Evolutionary conservation across 2,329 filamentous ascomycete genomes (phyloP).

Genomic region (Eurotiales sp.): DNA sequence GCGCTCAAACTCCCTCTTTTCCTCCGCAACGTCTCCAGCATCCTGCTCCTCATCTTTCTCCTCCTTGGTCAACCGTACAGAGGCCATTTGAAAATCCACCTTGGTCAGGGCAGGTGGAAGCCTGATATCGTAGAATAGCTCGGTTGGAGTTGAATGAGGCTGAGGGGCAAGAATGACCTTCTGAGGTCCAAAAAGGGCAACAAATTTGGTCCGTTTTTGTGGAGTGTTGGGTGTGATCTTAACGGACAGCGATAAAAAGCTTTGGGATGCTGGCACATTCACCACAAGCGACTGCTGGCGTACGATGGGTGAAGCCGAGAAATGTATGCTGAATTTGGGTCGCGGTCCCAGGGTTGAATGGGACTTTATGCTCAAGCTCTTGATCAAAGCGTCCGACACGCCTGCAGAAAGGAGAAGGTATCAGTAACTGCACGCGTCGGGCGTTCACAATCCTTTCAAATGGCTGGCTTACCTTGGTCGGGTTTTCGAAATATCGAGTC

Average conservation of each 20-base stretch:
- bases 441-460: background rate
- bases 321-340: slow-evolving; percentile 59
- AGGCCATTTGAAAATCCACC: slow-evolving; percentile 74
- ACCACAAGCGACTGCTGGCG: slow-evolving; percentile 70
- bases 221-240: slow-evolving; percentile 61
- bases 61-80: slow-evolving; percentile 62
- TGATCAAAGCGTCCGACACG: slow-evolving; percentile 62
- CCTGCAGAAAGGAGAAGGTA: slow-evolving; percentile 25
- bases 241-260: slow-evolving; percentile 67
- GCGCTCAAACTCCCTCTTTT: slow-evolving; percentile 67
- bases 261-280: slow-evolving; percentile 63
- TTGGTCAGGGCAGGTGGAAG: slow-evolving; percentile 71
- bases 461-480: slow-evolving; percentile 45
- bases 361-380: slow-evolving; percentile 61
- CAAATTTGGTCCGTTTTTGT: slow-evolving; percentile 70
- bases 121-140: slow-evolving; percentile 71
- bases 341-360: slow-evolving; percentile 64
- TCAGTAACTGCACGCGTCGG: slow-evolving; percentile 32
- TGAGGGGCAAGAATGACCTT: slow-evolving; percentile 57
- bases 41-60: no score
- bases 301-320: slow-evolving; percentile 63
- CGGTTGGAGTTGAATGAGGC: slow-evolving; percentile 46
- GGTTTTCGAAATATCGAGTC: slow-evolving; percentile 42
- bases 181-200: slow-evolving; percentile 66
- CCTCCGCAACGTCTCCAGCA: slow-evolving; percentile 52